Evolutionary conservation across 257 asterid species (phyloP).

Genomic region (Ligustrum vulgare): DNA sequence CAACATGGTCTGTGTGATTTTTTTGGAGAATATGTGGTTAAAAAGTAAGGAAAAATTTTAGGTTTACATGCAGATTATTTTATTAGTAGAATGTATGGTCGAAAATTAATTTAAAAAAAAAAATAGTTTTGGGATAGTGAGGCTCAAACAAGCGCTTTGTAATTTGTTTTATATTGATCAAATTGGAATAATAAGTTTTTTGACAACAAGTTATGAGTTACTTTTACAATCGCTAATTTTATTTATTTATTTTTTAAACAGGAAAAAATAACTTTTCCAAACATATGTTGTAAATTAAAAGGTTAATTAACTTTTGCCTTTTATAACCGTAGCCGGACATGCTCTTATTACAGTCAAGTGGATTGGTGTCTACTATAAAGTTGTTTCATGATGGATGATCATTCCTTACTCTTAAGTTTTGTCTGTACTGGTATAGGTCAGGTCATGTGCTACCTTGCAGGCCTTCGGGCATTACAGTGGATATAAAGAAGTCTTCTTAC

Average conservation of each 20-base stretch:
- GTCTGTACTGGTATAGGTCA: slow-evolving; percentile 65
- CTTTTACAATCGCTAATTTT: neutral
- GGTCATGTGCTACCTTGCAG: slow-evolving; percentile 88
- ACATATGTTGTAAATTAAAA: neutral
- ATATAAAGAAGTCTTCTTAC: slow-evolving; percentile 87
- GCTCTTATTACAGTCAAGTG: neutral
- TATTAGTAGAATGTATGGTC: too few species aligned
- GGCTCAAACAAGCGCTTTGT: too few species aligned
- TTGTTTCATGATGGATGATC: slow-evolving; percentile 19
- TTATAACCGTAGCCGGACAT: neutral
- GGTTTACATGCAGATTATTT: too few species aligned
- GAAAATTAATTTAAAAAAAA: too few species aligned
- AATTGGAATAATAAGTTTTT: neutral
- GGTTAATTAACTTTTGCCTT: neutral
- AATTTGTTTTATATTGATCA: neutral
- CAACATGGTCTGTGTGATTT: neutral
- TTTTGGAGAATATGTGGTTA: too few species aligned
- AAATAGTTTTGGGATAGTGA: too few species aligned
- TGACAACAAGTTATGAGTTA: neutral
- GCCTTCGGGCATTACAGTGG: slow-evolving; percentile 72
- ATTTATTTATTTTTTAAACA: too few species aligned
- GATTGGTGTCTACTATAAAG: neutral
- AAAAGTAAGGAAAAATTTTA: too few species aligned
- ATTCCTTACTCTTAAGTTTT: slow-evolving; percentile 13
- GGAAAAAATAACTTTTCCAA: neutral